Conservation (phyloP, 2,329 filamentous ascomycete species). For the Xylaria multiplex region DNA sequence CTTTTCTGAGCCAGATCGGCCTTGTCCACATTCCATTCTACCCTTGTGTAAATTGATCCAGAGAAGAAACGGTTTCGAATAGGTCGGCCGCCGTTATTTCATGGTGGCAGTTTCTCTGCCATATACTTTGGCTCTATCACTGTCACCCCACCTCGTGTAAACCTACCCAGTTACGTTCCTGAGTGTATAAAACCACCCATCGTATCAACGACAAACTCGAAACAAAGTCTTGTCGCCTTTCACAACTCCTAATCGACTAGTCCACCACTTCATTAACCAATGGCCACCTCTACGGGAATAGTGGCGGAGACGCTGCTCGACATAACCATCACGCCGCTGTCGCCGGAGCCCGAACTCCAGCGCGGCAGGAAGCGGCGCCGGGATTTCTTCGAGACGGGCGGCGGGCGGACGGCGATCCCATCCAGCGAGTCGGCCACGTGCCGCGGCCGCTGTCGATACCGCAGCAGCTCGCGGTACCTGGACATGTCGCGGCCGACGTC, state of each 20-base stretch:
- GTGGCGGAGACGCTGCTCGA: constrained; percentile 42
- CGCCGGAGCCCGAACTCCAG: constrained; percentile 50
- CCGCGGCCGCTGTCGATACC: constrained; percentile 54
- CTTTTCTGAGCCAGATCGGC: background rate
- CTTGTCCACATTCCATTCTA: constrained; percentile 23
- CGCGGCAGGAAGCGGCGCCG: constrained; percentile 53
- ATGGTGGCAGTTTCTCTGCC: background rate
- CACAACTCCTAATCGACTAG: background rate
- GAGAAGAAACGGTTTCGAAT: background rate
- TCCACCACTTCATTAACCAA: constrained; percentile 27
- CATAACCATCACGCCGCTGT: constrained; percentile 41
- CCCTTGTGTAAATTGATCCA: constrained; percentile 16
- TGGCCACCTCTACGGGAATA: constrained; percentile 40
- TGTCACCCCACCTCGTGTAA: background rate
- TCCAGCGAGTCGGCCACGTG: constrained; percentile 54
- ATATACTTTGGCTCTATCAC: background rate
- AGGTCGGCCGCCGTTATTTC: background rate
- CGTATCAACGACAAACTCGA: background rate
- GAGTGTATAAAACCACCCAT: background rate
- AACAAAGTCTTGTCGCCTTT: background rate
- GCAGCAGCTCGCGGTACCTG: constrained; percentile 50
- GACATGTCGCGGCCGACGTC: constrained; percentile 42
- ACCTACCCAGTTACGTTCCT: background rate
- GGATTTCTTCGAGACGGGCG: constrained; percentile 45
- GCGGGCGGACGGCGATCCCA: constrained; percentile 43